A percentile compares a stretch with the other conserved stretches of the same genome.
phyloP scores from a whole-genome alignment of 2,329 filamentous ascomycete species.

The Emericellopsis cladophorae region DNA sequence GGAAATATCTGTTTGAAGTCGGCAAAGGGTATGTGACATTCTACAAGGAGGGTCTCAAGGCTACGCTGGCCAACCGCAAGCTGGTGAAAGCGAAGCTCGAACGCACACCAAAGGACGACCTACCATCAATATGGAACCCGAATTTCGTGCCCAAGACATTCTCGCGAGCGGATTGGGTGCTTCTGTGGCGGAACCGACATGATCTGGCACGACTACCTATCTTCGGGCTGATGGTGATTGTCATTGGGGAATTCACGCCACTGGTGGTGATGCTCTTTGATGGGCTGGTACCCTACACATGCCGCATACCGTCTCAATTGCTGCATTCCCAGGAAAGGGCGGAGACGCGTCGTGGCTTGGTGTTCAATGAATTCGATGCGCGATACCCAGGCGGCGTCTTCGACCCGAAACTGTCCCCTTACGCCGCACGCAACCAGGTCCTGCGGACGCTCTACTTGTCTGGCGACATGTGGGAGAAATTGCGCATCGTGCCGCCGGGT shows the following conservation, averaged over 20 bases:
- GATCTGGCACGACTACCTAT: conserved; percentile 69
- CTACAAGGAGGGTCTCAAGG: conserved; percentile 76
- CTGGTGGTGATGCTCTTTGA: conserved; percentile 62
- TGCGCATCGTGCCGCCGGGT: conserved; percentile 24
- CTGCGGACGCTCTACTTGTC: conserved; percentile 31
- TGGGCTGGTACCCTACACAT: conserved; percentile 63
- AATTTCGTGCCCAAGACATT: conserved; percentile 18
- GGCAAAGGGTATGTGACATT: conserved; percentile 72
- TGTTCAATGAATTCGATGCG: conserved; percentile 30
- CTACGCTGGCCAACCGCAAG: conserved; percentile 56
- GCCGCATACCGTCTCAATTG: conserved; percentile 69
- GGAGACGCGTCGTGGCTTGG: conserved; percentile 36
- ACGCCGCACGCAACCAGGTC: conserved; percentile 21
- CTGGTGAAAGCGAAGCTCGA: conserved; percentile 31
- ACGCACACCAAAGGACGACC: conserved; percentile 39
- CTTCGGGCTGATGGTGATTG: conserved; percentile 61
- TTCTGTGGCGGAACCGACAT: conserved; percentile 52
- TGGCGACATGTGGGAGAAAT: conserved; percentile 31
- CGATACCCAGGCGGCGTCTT: conserved; percentile 20
- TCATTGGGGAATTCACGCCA: conserved; percentile 81
- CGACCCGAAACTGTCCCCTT: conserved; percentile 15
- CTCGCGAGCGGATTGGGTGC: conserved; percentile 57
- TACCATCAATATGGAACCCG: conserved; percentile 24
- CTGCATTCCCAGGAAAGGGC: conserved; percentile 39
- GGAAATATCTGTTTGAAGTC: conserved; percentile 40